These are phyloP conservation scores for Mycena metata DNA, from an alignment of 768 basidiomycete genomes.

Conservation along the genomic window DNA sequence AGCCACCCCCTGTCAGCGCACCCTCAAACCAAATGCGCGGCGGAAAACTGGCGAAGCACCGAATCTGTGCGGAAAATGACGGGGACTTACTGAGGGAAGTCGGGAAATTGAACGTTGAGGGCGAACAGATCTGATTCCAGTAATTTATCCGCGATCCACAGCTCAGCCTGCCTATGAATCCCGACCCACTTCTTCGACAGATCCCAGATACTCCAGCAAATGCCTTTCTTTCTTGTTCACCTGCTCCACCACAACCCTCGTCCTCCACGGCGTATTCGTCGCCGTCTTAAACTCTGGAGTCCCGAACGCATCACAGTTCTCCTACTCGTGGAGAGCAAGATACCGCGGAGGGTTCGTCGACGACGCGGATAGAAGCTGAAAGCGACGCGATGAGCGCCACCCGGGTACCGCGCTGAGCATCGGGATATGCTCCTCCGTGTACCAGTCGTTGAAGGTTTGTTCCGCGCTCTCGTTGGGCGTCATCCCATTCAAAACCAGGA, in stretches of 20 bases:
- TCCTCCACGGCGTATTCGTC: slow-evolving; percentile 60
- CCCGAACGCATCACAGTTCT: slow-evolving; percentile 46
- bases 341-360: slow-evolving; percentile 46
- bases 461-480: slow-evolving; percentile 50
- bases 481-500: slow-evolving; percentile 51
- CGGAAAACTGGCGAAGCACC: too few species aligned
- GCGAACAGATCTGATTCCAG: too few species aligned
- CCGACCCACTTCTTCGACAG: not conserved
- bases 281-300: slow-evolving; percentile 55
- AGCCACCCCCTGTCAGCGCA: too few species aligned
- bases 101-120: too few species aligned
- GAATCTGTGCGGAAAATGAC: too few species aligned
- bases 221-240: slow-evolving; percentile 51
- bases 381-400: slow-evolving; percentile 61
- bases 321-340: slow-evolving; percentile 62
- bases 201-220: slow-evolving; percentile 40
- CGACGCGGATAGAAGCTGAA: slow-evolving; percentile 46
- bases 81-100: too few species aligned
- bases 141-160: too few species aligned
- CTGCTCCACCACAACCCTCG: slow-evolving; percentile 49
- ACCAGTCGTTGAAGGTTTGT: slow-evolving; percentile 66
- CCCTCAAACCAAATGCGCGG: too few species aligned
- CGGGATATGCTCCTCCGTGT: slow-evolving; percentile 66
- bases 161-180: too few species aligned
- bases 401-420: slow-evolving; percentile 57